Base-by-base conservation (phyloP, 1,284 basidiomycete species). In the Baeospora myosura region DNA sequence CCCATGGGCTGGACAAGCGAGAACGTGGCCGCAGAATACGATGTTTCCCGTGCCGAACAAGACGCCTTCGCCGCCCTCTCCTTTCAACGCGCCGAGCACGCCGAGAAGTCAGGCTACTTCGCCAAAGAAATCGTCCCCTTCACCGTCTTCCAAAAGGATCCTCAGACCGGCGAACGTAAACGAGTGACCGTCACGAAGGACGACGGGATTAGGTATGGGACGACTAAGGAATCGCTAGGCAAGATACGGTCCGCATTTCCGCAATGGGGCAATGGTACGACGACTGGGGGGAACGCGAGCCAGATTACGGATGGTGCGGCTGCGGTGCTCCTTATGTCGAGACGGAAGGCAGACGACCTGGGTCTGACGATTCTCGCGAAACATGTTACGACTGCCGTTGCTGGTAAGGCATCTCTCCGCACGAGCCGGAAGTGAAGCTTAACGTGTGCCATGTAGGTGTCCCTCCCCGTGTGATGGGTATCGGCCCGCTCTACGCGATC, bases 1-100 rank as follows among this genome's bases (percentile, higher is more conserved):
- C 83, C 83, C 18, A 91, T 91, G 88, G 87, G 88, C 7, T 90
- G 88, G 88, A 90, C 89, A 2, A 84, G 78, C 44, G 84, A 88
- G 60, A 88, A 86, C 49, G 78, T 86, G 38, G 87, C 86, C 10
- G 68, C 68, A 41, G 80, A 95, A 43, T 96, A 88, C 64, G 71
- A 79, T 52, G 74, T 97, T 52, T 74, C 84, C 17, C 76, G 93
- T 38, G 78, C 87, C 44, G 78, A 83, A 48, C 92, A 94, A 75
- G 93, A 97, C 60, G 74, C 73, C 32, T 86, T 82, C 55, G 88
- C 92, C 3, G 88, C 90, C 0, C 54, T 64, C 18, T 91, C 88
- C 0, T 88, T 85, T 60, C 81, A 85, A 52, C 79, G 81, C 8
- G 88, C 88, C 5, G 81, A 85, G 57, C 65, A 63, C 17, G 81